phyloP scores from a whole-genome alignment of 108 stramenopile genomes.

The Fistulifera solaris region DNA sequence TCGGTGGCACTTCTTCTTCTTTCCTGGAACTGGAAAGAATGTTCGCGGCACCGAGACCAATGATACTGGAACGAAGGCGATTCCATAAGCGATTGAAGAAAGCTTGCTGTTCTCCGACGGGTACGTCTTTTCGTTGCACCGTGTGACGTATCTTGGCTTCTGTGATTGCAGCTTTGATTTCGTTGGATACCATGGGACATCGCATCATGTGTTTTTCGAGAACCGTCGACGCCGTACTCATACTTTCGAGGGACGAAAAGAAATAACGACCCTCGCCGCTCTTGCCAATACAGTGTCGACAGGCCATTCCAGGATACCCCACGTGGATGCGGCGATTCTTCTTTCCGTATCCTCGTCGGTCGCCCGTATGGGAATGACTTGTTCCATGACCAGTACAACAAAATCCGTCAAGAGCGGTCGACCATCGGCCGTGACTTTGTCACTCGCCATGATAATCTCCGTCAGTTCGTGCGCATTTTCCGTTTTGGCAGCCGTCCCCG shows the following conservation, averaged over 20 bases:
- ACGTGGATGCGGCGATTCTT: constrained; percentile 20
- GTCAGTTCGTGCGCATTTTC: background rate
- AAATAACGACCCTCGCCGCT: constrained; percentile 39
- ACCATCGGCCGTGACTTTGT: constrained; percentile 6
- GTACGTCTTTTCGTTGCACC: constrained; percentile 21
- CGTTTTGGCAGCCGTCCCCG: background rate
- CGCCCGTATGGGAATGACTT: constrained; percentile 23
- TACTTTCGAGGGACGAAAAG: constrained; percentile 28
- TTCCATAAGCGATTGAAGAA: constrained; percentile 36
- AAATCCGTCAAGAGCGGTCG: constrained; percentile 25
- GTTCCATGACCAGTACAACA: constrained; percentile 23
- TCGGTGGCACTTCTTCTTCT: background rate
- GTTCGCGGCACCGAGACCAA: constrained; percentile 2
- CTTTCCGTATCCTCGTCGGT: constrained; percentile 18
- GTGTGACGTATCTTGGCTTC: constrained; percentile 15
- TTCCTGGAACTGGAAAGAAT: background rate
- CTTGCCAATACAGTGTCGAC: constrained; percentile 32
- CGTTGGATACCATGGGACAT: constrained; percentile 15
- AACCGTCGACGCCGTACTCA: constrained; percentile 22
- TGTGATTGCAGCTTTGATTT: constrained; percentile 17
- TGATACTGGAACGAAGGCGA: constrained; percentile 18
- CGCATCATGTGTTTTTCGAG: constrained; percentile 33
- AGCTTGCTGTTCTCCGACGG: constrained; percentile 27
- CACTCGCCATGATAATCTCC: constrained; percentile 7
- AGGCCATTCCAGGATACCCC: constrained; percentile 31